A percentile compares a stretch with the other conserved stretches of the same genome.
Evolutionary conservation across 2,329 filamentous ascomycete genomes (phyloP).

Genomic region (Thermothelomyces thermophilus): DNA sequence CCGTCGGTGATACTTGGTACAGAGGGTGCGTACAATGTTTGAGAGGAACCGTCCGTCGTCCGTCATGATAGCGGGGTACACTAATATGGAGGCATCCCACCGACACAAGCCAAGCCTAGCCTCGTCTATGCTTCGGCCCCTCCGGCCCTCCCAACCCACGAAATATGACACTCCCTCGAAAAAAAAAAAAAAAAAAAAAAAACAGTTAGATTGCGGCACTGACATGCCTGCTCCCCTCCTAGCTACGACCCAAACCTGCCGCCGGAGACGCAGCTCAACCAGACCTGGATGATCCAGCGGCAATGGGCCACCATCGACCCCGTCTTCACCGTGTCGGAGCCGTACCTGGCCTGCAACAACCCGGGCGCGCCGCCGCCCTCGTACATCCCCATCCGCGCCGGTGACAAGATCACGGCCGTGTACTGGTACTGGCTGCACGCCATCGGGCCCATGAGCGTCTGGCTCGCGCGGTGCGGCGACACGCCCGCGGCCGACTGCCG

Average conservation of each 20-base stretch:
- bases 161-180: too few species aligned
- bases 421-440: slow-evolving; percentile 39
- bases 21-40: slow-evolving; percentile 29
- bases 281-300: slow-evolving; percentile 35
- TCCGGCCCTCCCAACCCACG: too few species aligned
- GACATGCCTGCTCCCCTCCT: not conserved
- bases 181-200: not conserved
- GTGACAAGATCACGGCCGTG: slow-evolving; percentile 33
- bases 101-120: not conserved
- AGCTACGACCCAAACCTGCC: slow-evolving; percentile 33
- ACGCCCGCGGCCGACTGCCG: slow-evolving; percentile 23
- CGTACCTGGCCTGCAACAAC: slow-evolving; percentile 33
- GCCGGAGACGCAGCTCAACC: slow-evolving; percentile 28
- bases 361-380: slow-evolving; percentile 31
- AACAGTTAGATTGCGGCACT: not conserved
- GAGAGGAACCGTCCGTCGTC: too few species aligned
- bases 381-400: slow-evolving; percentile 33
- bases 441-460: slow-evolving; percentile 35
- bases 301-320: slow-evolving; percentile 35
- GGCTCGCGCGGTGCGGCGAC: slow-evolving; percentile 31
- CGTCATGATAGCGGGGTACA: too few species aligned
- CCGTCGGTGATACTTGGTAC: slow-evolving; percentile 37
- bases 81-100: too few species aligned
- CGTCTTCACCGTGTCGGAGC: slow-evolving; percentile 31
- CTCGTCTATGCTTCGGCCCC: not conserved